Percentiles rank a stretch among this genome's conserved stretches.
Conservation (phyloP, 192 early-diverging fungal species). For the Pecoramyces ruminantium region DNA sequence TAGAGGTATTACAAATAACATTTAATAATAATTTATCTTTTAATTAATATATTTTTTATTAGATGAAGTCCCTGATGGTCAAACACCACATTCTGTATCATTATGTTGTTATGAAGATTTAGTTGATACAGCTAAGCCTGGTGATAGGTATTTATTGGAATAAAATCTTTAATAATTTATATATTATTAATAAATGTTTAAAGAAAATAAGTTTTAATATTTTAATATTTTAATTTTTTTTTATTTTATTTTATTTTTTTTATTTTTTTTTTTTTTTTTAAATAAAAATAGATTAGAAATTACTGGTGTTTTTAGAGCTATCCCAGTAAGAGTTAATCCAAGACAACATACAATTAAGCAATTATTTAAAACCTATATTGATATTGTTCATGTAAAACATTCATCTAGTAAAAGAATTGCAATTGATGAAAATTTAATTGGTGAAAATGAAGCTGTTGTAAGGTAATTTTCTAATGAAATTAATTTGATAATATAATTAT, state of each 20-base stretch:
- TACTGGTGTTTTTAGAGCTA: constrained; percentile 85
- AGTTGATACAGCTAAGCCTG: constrained; percentile 80
- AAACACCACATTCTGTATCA: constrained; percentile 93
- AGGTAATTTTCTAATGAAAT: too few relatives aligned
- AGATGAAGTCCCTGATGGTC: constrained; percentile 87
- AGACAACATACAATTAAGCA: constrained; percentile 71
- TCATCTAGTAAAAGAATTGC: constrained; percentile 56
- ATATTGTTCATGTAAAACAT: constrained; percentile 82
- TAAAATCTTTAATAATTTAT: too few relatives aligned
- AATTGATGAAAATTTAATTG: constrained; percentile 21
- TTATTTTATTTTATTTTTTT: too few relatives aligned
- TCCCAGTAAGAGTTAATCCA: constrained; percentile 82
- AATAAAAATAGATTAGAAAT: constrained; percentile 56
- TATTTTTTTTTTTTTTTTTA: too few relatives aligned
- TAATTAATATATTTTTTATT: too few relatives aligned
- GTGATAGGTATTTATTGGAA: constrained; percentile 47
- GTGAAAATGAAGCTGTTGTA: constrained; percentile 33
- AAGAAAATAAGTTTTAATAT: too few relatives aligned
- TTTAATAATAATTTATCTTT: background rate
- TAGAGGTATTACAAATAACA: too few relatives aligned
- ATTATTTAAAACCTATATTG: constrained; percentile 86
- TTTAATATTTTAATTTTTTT: too few relatives aligned
- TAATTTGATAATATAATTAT: too few relatives aligned
- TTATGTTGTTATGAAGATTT: constrained; percentile 83
- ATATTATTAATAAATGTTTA: background rate